Evolutionary conservation across 2,329 filamentous ascomycete genomes (phyloP).

Genomic region (Didymella segeticola): DNA sequence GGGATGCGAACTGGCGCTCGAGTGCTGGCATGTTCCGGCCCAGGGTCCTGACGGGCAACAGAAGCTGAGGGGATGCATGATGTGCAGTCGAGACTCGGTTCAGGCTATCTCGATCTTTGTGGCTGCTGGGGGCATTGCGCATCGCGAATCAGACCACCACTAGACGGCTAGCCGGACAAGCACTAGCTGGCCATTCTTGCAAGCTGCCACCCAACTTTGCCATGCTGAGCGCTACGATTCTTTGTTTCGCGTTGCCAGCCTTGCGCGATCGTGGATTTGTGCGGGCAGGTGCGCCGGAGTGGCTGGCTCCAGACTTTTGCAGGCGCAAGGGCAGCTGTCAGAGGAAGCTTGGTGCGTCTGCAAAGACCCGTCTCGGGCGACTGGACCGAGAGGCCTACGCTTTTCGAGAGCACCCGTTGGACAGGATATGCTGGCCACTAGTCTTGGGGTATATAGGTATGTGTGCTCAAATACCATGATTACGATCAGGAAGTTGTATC

Average conservation of each 20-base stretch:
- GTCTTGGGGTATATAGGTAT: neutral
- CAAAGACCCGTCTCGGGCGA: conserved; percentile 9
- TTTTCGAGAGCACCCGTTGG: neutral
- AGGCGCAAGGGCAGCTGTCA: conserved; percentile 9
- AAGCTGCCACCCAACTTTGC: conserved; percentile 2
- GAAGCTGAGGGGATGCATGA: conserved; percentile 23
- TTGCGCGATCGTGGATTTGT: neutral
- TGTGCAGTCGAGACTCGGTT: conserved; percentile 16
- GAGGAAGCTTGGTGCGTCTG: neutral
- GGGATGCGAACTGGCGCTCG: conserved; percentile 18
- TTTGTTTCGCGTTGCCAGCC: neutral
- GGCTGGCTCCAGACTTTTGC: conserved; percentile 8
- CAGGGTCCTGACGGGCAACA: conserved; percentile 14
- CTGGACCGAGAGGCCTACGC: neutral
- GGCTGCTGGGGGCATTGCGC: neutral
- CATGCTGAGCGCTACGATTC: conserved; percentile 1
- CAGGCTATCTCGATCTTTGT: conserved; percentile 1
- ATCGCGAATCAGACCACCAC: conserved; percentile 6
- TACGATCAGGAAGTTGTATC: neutral
- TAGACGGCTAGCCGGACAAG: neutral
- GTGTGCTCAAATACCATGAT: neutral
- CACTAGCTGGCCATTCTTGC: conserved; percentile 4
- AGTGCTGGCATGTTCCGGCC: conserved; percentile 21
- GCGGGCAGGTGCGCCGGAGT: conserved; percentile 5
- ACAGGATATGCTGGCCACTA: neutral